Percentiles rank a stretch among this genome's conserved stretches.
phyloP scores from a whole-genome alignment of 169 alveolate genomes.

The Plasmodium fragile region DNA sequence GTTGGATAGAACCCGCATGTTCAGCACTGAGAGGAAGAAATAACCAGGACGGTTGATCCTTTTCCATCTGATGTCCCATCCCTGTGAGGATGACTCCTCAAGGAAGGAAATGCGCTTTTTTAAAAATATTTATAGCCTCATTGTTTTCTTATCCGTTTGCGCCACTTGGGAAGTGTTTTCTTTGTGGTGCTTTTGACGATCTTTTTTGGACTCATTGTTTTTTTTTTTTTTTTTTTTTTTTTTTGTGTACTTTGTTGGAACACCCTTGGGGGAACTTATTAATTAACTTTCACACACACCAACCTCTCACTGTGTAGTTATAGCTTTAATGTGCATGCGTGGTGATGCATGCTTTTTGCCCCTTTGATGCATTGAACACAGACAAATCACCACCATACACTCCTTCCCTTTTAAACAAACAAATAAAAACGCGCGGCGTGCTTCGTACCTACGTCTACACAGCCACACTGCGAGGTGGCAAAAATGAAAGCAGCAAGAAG shows the following conservation, averaged over 20 bases:
- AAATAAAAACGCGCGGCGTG: neutral
- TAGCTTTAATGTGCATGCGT: neutral
- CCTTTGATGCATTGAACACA: neutral
- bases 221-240: neutral
- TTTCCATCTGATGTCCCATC: neutral
- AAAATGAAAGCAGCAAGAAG: neutral
- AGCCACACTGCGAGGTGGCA: neutral
- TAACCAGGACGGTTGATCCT: neutral
- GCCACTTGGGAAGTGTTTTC: neutral
- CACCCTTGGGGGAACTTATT: neutral
- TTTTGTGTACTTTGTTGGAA: neutral
- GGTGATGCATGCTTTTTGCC: neutral
- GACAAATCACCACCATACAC: neutral
- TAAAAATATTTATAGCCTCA: neutral
- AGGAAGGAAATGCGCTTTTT: neutral
- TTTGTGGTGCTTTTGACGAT: neutral
- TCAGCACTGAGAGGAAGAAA: neutral
- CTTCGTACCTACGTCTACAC: neutral
- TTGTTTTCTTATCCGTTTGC: neutral
- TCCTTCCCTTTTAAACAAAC: neutral
- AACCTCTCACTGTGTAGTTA: neutral
- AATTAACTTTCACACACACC: too few species aligned
- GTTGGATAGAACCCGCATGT: slow-evolving; percentile 71
- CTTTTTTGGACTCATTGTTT: neutral
- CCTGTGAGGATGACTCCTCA: neutral